Base-by-base conservation (phyloP, 805 yeast genomes). In the Yamadazyma paraphyllophila region DNA sequence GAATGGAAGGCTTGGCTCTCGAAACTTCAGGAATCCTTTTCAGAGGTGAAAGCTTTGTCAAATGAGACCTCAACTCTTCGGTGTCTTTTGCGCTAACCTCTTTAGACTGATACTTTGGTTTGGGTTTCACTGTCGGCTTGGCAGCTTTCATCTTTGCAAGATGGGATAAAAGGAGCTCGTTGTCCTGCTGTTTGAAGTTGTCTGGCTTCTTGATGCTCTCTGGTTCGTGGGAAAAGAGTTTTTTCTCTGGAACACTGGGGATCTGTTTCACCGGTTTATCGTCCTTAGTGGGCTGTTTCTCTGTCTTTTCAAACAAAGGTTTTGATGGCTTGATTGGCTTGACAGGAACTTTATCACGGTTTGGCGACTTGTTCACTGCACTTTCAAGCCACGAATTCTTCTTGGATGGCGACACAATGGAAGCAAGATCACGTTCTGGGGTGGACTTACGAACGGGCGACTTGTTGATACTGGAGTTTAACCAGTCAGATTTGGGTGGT, bases 111-210 rank as follows among this genome's bases (percentile, higher is more conserved):
- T 20, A 30, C 58, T 62, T 43, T 54, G 63, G 25, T n/a, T 39
- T 43, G 13, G 49, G 45, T 29, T 46, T 44, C 16, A 43, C 20
- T 10, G 48, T 44, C 32, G 46, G 40, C 16, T 29, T 44, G 9
- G 41, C 45, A 20, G 41, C 32, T 8, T 56, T 63, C 34, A 66
- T 49, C 46, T 51, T 59, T 31, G 50, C 53, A 52, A 64, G 53
- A 41, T 65, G 69, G 2, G 55, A 33, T 37, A 55, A 46, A 41
- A 66, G 52, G 6, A 50, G 43, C 38, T 59, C 59, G 4, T 60
- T 44, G 33, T 66, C 69, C 26, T 46, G 44, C 11, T 44, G 45
- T 40, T 58, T 57, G 43, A 59, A 64, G 13, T 49, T 50, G 7
- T 49, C 48, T 20, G 24, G 6, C 24, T 29, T 29, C 13, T 29